Conservation (phyloP, 225 moss, liverwort and hornwort genomes). For the Pseudisothecium myosuroides region DNA sequence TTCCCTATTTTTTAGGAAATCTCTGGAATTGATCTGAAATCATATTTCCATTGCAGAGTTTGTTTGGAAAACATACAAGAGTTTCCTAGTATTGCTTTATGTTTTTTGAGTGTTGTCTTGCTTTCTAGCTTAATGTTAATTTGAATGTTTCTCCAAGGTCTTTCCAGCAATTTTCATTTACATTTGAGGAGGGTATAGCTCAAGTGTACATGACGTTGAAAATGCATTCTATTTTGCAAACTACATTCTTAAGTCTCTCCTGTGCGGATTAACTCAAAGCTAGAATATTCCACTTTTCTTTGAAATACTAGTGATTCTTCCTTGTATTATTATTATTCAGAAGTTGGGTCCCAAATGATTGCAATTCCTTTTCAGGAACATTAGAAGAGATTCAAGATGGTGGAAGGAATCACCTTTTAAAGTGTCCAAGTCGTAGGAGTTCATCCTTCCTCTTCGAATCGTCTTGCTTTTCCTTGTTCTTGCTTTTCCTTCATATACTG, state of each 20-base stretch:
- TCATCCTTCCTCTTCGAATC: neutral
- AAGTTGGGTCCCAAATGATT: neutral
- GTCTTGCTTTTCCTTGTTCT: neutral
- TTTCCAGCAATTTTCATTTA: neutral
- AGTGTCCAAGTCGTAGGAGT: conserved; percentile 2
- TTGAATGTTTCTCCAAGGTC: neutral
- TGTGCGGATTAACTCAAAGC: neutral
- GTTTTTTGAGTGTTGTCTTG: neutral
- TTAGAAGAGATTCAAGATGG: neutral
- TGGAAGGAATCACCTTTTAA: conserved; percentile 4
- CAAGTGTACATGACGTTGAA: neutral
- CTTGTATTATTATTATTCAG: neutral
- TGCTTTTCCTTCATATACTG: neutral
- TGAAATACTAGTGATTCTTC: neutral
- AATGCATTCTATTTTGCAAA: neutral
- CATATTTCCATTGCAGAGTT: neutral
- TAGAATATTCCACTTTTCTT: neutral
- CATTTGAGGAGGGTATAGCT: neutral
- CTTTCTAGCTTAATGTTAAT: neutral
- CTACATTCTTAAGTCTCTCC: neutral
- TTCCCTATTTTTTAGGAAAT: neutral
- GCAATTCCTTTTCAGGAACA: neutral
- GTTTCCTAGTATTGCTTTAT: neutral
- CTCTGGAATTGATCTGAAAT: neutral
- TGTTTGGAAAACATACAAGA: neutral